Base-by-base conservation (phyloP, 371 early-diverging fungal genomes). In the Mucor irregularis region DNA sequence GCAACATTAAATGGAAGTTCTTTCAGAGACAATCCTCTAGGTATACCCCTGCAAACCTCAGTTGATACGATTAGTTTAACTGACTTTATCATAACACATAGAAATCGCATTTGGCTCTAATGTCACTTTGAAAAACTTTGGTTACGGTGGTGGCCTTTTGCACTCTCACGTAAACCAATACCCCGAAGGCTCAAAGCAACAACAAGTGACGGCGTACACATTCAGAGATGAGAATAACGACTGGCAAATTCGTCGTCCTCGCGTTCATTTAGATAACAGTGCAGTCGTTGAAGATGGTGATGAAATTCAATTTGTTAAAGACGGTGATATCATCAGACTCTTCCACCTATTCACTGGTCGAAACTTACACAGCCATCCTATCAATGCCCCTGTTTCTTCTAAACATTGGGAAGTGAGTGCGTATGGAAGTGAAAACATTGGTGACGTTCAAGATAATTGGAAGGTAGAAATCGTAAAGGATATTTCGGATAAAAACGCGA, bases 211-310 rank as follows among this genome's bases (percentile, higher is more conserved):
- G 2, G 57, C 66, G 13, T 99, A 99, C 66, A 86, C 87, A 30
- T 95, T 97, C 75, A 95, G 91, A 63, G 99, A 99, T 76, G 45
- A 45, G 33, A 99, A 99, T 80, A 99, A 99, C 73, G 77, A 93
- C 35, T 99, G 98, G 95, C 56, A 86, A 19, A 68, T 98, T 28
- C 54, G 59, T 5, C 64, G 74, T 49, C 68, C 71, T 9, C 58
- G 48, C 13, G 26, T 33, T 2, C n/a, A n/a, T n/a, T 40, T 49
- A 31, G 34, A 26, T 19, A 31, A 48, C 16, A 19, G 24, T 19
- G 16, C 28, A 1, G 28, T 21, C 4, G 5, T 13, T 34, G 40
- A 53, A 0, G 11, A 44, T 14, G 45, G 40, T 28, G 56, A 28
- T 2, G 31, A 17, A 24, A 34, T 66, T 5, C 68, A 80, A 55